Evolutionary conservation across 1,284 basidiomycete genomes (phyloP), one percentile per base, ranked within the genome.

Genomic region (Microbotryomycetes sp.): DNA sequence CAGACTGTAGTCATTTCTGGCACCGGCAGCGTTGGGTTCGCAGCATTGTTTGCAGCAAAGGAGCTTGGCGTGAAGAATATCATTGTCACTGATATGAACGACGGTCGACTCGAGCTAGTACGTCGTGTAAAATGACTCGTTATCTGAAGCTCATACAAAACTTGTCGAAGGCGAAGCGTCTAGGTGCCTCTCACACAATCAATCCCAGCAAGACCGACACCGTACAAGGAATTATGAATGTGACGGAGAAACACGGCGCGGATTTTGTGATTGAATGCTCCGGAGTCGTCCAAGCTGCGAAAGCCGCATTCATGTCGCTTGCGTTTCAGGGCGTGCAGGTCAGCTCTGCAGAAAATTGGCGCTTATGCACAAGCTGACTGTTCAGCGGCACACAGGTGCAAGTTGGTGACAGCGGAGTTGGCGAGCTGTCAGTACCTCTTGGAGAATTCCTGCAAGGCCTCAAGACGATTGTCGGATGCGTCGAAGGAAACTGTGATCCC

Each of bases 1-100:
- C 45, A 41, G 3, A 60, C 61, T 6, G 57, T 71, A 48, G 59
- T 58, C 30, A 21, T 72, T 16, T 67, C 64, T 30, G 69, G 69
- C 3, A 57, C 69, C 3, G 71, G 71, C 2, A 69, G 66, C 4
- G 68, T 72, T 24, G 71, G 71, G 0, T 66, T 65, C 30, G 68
- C 64, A 24, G 68, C 71, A 23, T 45, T 68, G 18, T 69, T 69
- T 46, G 70, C 69, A 0, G 66, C 71, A 1, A 51, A 56, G 2
- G 53, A 60, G 21, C 61, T 68, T 49, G 51, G 59, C 3, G 52
- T 71, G 45, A 24, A 51, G 23, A 68, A 54, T 15, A 70, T 71
- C 54, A 67, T 72, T 56, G 67, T 60, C 15, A 62, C 71, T 24
- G 71, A 72, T 57, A 59, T 60, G 50, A 50, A 55, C 26, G 52